Evolutionary conservation across 441 rosid genomes (phyloP), one percentile per base, ranked within the genome.

Genomic region (Metrosideros polymorpha): DNA sequence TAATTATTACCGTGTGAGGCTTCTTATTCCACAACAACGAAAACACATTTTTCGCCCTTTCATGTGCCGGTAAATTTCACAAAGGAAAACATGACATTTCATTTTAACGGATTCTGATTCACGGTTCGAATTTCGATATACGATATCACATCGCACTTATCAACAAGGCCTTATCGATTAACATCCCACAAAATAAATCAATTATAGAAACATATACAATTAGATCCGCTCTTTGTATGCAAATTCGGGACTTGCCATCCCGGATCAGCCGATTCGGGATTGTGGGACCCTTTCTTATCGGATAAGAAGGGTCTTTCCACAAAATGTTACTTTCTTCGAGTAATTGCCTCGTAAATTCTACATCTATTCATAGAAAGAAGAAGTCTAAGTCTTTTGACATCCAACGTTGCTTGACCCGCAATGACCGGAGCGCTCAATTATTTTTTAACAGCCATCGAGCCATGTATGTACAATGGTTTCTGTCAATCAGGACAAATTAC

Each of bases 211-310:
- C 12, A 2, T 0, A 71, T 10, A 10, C 13, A 5, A 6, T 22
- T 24, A 22, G 2, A 32, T 32, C 0, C 1, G 0, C 7, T 18
- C 0, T 32, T 19, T 5, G 2, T 63, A 8, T 19, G 9, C 1
- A 32, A 32, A 18, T 32, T 18, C 0, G 7, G 12, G 25, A 63
- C 0, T 3, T 0, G 5, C 24, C 0, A 18, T 32, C 1, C 1
- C 0, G 1, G 76, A 32, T 32, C 0, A 1, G 2, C 30, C 1
- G 1, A 12, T 9, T 63, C 18, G 7, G 25, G 4, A 63, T 17
- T 12, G 15, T 1, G 19, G 0, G 12, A 30, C 3, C 75, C 75
- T 15, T 13, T 57, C 4, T 3, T 30, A 30, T 61, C 9, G 24
- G 25, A 17, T 8, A 18, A 63, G 43, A 9, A 32, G 76, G 76